Evolutionary conservation across 2,329 filamentous ascomycete genomes (phyloP).

Genomic region (Monilinia fructicola): DNA sequence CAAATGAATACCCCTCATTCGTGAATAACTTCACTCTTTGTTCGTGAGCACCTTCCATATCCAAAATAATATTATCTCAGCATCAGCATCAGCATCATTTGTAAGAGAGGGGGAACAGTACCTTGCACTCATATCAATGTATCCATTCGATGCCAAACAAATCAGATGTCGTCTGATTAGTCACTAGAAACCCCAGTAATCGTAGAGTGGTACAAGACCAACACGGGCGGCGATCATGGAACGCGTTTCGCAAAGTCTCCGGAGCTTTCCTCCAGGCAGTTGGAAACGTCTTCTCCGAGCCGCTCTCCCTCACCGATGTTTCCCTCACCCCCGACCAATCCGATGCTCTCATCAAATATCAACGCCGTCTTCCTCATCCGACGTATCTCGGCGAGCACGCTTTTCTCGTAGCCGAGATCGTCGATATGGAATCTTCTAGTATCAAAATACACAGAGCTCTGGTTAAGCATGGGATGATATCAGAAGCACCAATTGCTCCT

Average conservation of each 20-base stretch:
- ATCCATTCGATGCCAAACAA: neutral
- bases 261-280: conserved; percentile 26
- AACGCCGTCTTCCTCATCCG: conserved; percentile 26
- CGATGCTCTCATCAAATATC: conserved; percentile 30
- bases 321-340: conserved; percentile 28
- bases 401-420: conserved; percentile 28
- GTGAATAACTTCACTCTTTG: neutral
- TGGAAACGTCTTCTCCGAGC: conserved; percentile 29
- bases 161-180: conserved; percentile 5
- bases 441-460: conserved; percentile 29
- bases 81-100: neutral
- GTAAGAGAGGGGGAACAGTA: neutral
- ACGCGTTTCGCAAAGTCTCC: conserved; percentile 27
- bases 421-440: conserved; percentile 17
- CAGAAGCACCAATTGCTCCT: conserved; percentile 17
- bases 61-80: neutral
- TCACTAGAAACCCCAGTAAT: neutral
- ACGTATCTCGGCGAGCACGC: conserved; percentile 26
- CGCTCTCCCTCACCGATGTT: conserved; percentile 29
- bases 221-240: neutral
- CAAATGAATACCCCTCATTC: conserved; percentile 3
- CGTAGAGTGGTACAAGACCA: neutral
- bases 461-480: conserved; percentile 26
- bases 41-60: conserved; percentile 14
- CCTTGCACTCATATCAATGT: conserved; percentile 3